Evolutionary conservation across 148 eudicot species (phyloP), one percentile per base, ranked within the genome.

Genomic region (Limonium bicolor): DNA sequence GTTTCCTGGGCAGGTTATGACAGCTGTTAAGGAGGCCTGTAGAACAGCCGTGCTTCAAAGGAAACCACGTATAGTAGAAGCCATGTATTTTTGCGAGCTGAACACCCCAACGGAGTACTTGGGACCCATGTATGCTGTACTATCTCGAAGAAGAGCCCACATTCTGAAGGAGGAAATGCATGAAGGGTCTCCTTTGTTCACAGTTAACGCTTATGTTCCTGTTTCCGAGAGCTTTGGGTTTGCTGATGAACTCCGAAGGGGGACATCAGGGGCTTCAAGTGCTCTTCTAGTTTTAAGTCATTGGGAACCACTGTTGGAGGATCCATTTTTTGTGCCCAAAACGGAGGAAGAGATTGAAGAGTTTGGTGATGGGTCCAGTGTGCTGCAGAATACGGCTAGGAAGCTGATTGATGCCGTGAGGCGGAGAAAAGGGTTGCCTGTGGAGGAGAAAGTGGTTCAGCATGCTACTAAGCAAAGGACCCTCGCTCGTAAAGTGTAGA

Each of bases 381-480:
- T 88, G 35, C 69, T 51, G 15, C 81, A 32, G 27, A 88, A 84
- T 57, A 84, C 84, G 11, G 71, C 97, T 12, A 74, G 97, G 50
- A 88, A 88, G 59, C 87, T 83, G 11, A 75, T 88, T 58, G 82
- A 88, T 56, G 73, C 75, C 41, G 97, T 88, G 12, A 88, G 97
- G 67, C 56, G 92, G 40, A 61, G 79, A 34, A 88, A 88, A 58
- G 97, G 94, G 42, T 70, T 88, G 4, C 87, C 94, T 0, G 97
- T 88, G 21, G 94, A 88, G 71, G 97, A 83, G 27, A 84, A 88
- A 46, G 83, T 88, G 11, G 97, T 88, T 3, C 93, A 84, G 56
- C 80, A 71, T 61, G 97, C 97, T 21, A 88, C 97, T 14, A 83
- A 88, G 59, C 96, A 88, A 54, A 71, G 94, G 61, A 88, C 94